Base-by-base conservation (phyloP, 331 rosid species). In the Quercus lobata region DNA sequence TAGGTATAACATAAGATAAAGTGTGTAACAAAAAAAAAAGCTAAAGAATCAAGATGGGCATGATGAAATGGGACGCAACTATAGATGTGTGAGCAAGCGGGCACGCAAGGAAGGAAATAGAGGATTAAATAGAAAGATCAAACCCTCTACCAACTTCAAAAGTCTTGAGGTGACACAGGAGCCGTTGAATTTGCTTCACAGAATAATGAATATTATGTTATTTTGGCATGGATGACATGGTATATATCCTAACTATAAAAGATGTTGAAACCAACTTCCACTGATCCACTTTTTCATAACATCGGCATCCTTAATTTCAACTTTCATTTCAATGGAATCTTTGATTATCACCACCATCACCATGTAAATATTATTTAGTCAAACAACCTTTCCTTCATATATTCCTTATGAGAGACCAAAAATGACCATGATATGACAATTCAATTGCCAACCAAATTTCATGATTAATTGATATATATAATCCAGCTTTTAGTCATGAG, bases 291-390 rank as follows among this genome's bases (percentile, higher is more conserved):
- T 11, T 72, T 19, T 24, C 17, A 15, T 55, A 21, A 55, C 44
- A 62, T 57, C 49, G 14, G 44, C 46, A 69, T 8, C 55, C 30
- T 54, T 4, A 34, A 72, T 86, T 92, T 89, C 97, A 86, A 89
- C 78, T 57, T 49, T 1, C 49, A 56, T 66, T 79, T 89, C n/a
- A 87, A 29, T 85, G 88, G 92, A 86, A 87, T 88, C 76, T 90
- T 88, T 87, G 93, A 90, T 82, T 87, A 85, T 69, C 69, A 69
- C 84, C 89, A 91, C 93, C 61, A 53, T 12, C 55, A 79, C 37
- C 73, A 71, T 29, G 2, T 4, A 61, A 14, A 10, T 76, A 21
- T 52, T 83, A 18, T 65, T 21, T 54, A 19, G 80, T 84, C 84
- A 81, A 78, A 52, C 44, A 19, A 49, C 18, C 17, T 12, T 49